Evolutionary conservation across 306 rosid genomes (phyloP), one percentile per base, ranked within the genome.

Genomic region (Urtica urens): DNA sequence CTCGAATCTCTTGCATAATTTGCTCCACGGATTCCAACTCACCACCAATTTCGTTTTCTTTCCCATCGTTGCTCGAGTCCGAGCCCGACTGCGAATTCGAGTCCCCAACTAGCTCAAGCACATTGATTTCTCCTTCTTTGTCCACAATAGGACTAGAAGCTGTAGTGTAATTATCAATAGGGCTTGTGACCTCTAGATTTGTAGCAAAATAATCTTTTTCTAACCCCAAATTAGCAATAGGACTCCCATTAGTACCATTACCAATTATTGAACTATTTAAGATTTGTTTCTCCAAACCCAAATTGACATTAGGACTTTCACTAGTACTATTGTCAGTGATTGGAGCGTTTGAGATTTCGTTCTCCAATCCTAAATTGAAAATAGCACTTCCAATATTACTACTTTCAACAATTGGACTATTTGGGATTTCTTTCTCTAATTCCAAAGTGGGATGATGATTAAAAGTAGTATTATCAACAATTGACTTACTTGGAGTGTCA

Each of bases 21-120:
- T 66, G 73, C 73, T 0, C n/a, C n/a, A 78, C 63, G n/a, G 38
- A 58, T 55, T 82, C 73, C 21, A 59, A 64, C 0, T 79, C 87
- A 17, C 41, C 53, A 29, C 53, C 79, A 62, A 60, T 45, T 55
- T 63, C 72, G 4, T 57, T 72, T 15, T 70, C 72, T 51, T 14
- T 17, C 21, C 35, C 62, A 44, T 49, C 38, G 50, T 50, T 49
- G 23, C n/a, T n/a, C n/a, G n/a, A 25, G 27, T 56, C 39, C n/a
- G 58, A 58, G 28, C 17, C 68, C n/a, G n/a, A n/a, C n/a, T n/a
- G n/a, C n/a, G n/a, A n/a, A n/a, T n/a, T n/a, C n/a, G n/a, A n/a
- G n/a, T 28, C 18, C n/a, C 43, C 26, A 5, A 42, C 41, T 57
- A 10, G 40, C 34, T 38, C 48, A 44, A 38, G 26, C 44, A 37